These are phyloP conservation scores for Cyathus striatus DNA, from an alignment of 768 basidiomycete species.

Conservation along the genomic window DNA sequence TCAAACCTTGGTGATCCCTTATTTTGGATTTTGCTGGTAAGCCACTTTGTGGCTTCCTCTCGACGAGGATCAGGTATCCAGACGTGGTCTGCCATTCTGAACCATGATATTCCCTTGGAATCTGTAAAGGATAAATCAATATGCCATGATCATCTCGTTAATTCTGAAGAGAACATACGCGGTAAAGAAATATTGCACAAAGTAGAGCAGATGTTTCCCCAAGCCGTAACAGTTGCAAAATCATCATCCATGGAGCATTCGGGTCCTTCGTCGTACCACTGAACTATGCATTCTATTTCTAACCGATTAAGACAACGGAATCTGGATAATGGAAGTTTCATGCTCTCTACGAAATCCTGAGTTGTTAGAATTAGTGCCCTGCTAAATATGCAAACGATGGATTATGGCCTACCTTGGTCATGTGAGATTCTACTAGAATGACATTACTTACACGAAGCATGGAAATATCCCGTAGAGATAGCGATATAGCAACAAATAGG, in stretches of 20 bases:
- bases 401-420: constrained; percentile 22
- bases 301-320: too few relatives aligned
- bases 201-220: constrained; percentile 29
- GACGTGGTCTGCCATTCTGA: constrained; percentile 8
- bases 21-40: too few relatives aligned
- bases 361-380: too few relatives aligned
- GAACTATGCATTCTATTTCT: too few relatives aligned
- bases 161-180: constrained; percentile 17
- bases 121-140: constrained; percentile 7
- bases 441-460: constrained; percentile 30
- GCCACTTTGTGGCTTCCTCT: constrained; percentile 15
- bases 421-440: constrained; percentile 23
- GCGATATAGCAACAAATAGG: constrained; percentile 26
- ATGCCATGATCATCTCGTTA: too few relatives aligned
- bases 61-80: constrained; percentile 23
- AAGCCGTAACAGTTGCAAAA: constrained; percentile 28
- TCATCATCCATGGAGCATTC: constrained; percentile 25
- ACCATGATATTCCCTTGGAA: constrained; percentile 19
- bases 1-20: too few relatives aligned
- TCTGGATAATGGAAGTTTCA: too few relatives aligned
- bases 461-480: constrained; percentile 24
- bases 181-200: constrained; percentile 29
- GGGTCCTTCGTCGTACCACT: too few relatives aligned
- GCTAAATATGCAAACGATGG: too few relatives aligned
- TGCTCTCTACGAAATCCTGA: too few relatives aligned